phyloP scores from a whole-genome alignment of 331 rosid genomes.

The Quercus lobata region DNA sequence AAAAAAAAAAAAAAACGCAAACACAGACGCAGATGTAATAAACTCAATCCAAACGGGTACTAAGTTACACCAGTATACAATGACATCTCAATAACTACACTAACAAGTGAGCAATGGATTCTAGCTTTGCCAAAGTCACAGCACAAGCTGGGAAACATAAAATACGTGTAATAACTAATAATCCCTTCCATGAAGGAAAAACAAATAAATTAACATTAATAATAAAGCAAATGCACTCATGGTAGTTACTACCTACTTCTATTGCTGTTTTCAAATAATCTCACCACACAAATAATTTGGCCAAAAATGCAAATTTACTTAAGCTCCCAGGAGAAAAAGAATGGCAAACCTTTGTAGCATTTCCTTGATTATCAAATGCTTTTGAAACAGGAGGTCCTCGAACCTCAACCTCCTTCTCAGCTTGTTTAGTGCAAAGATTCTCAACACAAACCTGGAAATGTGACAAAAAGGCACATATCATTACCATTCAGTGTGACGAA shows the following conservation, averaged over 20 bases:
- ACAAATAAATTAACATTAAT: neutral
- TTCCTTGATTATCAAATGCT: slow-evolving; percentile 83
- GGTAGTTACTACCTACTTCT: neutral
- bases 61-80: neutral
- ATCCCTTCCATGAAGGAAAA: too few relatives aligned
- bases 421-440: slow-evolving; percentile 66
- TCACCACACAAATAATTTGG: neutral
- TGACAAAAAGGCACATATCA: slow-evolving; percentile 8
- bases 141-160: neutral
- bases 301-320: slow-evolving; percentile 5
- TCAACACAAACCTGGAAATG: slow-evolving; percentile 62
- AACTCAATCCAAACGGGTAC: too few relatives aligned
- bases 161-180: neutral
- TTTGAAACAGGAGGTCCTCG: slow-evolving; percentile 96
- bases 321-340: slow-evolving; percentile 7
- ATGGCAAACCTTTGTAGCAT: slow-evolving; percentile 78
- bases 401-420: slow-evolving; percentile 78
- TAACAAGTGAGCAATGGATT: neutral
- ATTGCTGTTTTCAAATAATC: neutral
- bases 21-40: too few relatives aligned
- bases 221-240: neutral
- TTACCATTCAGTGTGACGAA: neutral
- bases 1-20: too few relatives aligned
- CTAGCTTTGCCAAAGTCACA: neutral
- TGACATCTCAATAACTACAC: neutral